A percentile compares a stretch with the other conserved stretches of the same genome.
phyloP scores from a whole-genome alignment of 2,329 filamentous ascomycete genomes.

The Ceratocystis variospora region DNA sequence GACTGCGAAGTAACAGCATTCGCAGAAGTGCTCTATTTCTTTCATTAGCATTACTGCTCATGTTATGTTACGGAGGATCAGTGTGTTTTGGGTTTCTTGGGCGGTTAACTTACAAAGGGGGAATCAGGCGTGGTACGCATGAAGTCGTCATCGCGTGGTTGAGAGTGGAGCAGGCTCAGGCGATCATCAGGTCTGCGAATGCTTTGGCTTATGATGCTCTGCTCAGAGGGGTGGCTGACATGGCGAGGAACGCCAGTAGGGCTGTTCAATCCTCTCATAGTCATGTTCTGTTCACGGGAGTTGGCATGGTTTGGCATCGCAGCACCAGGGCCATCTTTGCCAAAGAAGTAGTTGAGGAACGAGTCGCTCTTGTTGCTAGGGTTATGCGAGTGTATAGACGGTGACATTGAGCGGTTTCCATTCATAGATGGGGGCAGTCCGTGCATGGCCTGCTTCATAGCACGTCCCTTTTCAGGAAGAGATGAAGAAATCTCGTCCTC shows the following conservation, averaged over 20 bases:
- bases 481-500: conserved; percentile 25
- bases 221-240: conserved; percentile 64
- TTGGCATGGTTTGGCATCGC: conserved; percentile 29
- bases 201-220: conserved; percentile 62
- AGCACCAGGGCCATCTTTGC: conserved; percentile 57
- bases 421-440: conserved; percentile 27
- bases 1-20: conserved; percentile 15
- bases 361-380: conserved; percentile 61
- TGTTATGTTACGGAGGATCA: not conserved
- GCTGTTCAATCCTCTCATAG: conserved; percentile 17
- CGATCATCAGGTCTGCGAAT: conserved; percentile 57
- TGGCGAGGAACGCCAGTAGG: conserved; percentile 37
- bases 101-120: conserved; percentile 42
- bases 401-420: conserved; percentile 60
- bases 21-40: conserved; percentile 7
- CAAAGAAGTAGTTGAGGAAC: conserved; percentile 97
- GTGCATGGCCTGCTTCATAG: conserved; percentile 8
- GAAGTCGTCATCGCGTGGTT: conserved; percentile 33
- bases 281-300: conserved; percentile 15
- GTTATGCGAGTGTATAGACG: conserved; percentile 51
- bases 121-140: conserved; percentile 30
- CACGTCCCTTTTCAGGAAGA: conserved; percentile 17
- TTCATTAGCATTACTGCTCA: conserved; percentile 13
- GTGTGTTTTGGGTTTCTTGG: conserved; percentile 19
- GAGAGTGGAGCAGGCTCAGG: conserved; percentile 35